These are phyloP conservation scores for Nelumbo lutea DNA, from an alignment of 164 flowering plant genomes.

Conservation along the genomic window DNA sequence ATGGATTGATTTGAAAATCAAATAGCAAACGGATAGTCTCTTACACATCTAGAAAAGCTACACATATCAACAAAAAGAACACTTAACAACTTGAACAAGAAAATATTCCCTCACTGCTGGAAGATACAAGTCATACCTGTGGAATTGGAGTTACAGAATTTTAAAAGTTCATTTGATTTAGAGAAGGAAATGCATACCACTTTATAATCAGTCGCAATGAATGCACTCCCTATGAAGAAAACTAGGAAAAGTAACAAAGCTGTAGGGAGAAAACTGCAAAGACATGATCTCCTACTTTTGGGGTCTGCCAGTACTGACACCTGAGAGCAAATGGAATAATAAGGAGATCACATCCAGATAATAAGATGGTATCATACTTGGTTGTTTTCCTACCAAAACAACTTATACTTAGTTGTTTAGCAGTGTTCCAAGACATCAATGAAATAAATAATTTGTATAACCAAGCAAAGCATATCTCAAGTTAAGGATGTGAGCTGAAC, in stretches of 20 bases:
- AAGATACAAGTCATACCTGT: too few species aligned
- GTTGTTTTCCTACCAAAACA: background rate
- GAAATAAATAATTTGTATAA: background rate
- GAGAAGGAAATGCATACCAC: conserved; percentile 10
- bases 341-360: background rate
- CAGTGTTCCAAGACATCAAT: background rate
- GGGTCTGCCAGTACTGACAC: conserved; percentile 36
- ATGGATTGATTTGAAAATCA: too few species aligned
- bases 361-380: background rate
- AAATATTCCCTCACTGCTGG: too few species aligned
- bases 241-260: conserved; percentile 41
- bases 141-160: too few species aligned
- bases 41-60: too few species aligned
- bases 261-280: conserved; percentile 39
- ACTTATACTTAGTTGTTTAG: background rate
- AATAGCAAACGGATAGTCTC: too few species aligned
- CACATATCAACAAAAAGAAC: too few species aligned
- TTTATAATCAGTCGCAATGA: conserved; percentile 24
- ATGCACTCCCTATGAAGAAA: conserved; percentile 33
- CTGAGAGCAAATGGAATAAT: conserved; percentile 26
- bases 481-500: background rate
- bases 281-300: conserved; percentile 38
- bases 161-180: too few species aligned
- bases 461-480: background rate
- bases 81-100: too few species aligned